These are phyloP conservation scores for Picochlorum sp. DNA, from an alignment of 139 green algal species.

Conservation along the genomic window DNA sequence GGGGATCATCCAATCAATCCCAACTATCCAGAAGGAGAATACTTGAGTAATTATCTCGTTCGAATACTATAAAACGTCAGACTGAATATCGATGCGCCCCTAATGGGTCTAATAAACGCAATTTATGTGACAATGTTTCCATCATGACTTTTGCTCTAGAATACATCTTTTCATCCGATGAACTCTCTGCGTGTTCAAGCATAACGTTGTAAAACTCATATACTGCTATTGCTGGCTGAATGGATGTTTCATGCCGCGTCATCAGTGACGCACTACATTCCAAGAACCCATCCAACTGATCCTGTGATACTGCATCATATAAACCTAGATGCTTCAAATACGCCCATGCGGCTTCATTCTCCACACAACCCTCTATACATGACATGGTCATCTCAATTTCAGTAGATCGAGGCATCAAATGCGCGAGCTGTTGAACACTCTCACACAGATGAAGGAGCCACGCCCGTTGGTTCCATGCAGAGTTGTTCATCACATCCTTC, in stretches of 20 bases:
- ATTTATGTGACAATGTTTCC: constrained; percentile 6
- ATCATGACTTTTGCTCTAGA: neutral
- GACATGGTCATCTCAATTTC: constrained; percentile 40
- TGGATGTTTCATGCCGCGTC: too few species aligned
- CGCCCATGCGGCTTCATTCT: constrained; percentile 64
- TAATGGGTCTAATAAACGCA: too few species aligned
- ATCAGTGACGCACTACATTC: too few species aligned
- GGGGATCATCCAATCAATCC: constrained; percentile 64
- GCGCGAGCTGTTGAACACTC: too few species aligned
- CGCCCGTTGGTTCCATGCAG: constrained; percentile 75
- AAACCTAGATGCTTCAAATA: constrained; percentile 38
- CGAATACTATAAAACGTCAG: constrained; percentile 28
- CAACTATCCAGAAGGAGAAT: constrained; percentile 70
- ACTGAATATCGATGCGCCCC: too few species aligned
- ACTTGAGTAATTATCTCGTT: constrained; percentile 67
- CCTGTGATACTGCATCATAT: neutral
- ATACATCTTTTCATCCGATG: too few species aligned
- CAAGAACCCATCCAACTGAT: neutral
- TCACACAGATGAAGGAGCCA: constrained; percentile 10
- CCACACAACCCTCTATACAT: constrained; percentile 29
- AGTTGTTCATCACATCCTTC: constrained; percentile 79
- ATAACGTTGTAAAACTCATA: too few species aligned
- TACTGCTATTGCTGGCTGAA: too few species aligned
- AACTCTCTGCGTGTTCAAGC: too few species aligned
- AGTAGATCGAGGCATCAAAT: neutral